These are phyloP conservation scores for Podila clonocystis DNA, from an alignment of 192 early-diverging fungal genomes.

Conservation along the genomic window DNA sequence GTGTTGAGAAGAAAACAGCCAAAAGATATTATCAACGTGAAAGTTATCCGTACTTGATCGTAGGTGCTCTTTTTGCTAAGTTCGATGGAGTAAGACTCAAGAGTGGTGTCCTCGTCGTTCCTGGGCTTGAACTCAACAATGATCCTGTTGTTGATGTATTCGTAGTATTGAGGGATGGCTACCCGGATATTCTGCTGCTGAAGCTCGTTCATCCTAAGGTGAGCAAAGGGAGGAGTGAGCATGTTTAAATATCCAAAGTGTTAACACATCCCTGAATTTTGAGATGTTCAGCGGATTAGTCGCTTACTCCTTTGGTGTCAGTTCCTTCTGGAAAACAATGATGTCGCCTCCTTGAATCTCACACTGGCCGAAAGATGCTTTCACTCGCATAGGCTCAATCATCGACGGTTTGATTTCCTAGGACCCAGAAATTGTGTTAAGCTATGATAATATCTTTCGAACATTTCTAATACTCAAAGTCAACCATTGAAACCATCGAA, in stretches of 20 bases:
- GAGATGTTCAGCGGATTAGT: not conserved
- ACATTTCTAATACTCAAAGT: not conserved
- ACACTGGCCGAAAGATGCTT: constrained; percentile 69
- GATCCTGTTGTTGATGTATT: constrained; percentile 74
- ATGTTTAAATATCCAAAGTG: too few species aligned
- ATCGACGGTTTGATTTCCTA: constrained; percentile 94
- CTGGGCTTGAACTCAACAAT: constrained; percentile 77
- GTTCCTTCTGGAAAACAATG: constrained; percentile 78
- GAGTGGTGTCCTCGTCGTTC: constrained; percentile 49
- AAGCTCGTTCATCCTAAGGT: constrained; percentile 45
- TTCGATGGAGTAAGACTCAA: constrained; percentile 56
- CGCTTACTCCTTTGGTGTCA: constrained; percentile 60
- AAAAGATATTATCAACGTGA: not conserved
- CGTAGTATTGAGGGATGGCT: constrained; percentile 81
- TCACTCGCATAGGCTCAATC: constrained; percentile 81
- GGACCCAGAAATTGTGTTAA: not conserved
- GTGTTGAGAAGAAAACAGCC: not conserved
- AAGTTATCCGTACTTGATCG: constrained; percentile 40
- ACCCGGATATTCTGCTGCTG: constrained; percentile 47
- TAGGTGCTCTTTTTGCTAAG: constrained; percentile 77
- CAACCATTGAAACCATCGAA: not conserved
- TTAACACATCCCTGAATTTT: not conserved
- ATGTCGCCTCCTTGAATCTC: constrained; percentile 98
- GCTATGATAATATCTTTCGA: too few species aligned
- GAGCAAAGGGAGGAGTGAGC: too few species aligned